Percentiles rank a stretch among this genome's conserved stretches.
Evolutionary conservation across 73 alveolate species (phyloP).

Genomic region (Symbiodinium pilosum): DNA sequence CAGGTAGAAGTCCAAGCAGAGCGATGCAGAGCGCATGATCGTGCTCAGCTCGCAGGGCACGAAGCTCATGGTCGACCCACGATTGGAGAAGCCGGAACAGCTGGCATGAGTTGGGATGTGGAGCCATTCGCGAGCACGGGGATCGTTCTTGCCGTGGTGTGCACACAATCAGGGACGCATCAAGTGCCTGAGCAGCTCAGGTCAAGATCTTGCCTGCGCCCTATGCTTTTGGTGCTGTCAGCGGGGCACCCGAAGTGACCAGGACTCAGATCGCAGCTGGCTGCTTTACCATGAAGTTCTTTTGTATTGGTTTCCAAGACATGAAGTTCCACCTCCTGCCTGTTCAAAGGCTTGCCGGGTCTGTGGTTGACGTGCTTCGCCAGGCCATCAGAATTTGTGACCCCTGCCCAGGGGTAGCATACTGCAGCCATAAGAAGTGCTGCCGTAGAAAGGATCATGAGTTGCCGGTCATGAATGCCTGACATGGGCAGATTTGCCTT

Average conservation of each 20-base stretch:
- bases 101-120: neutral
- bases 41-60: neutral
- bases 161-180: too few species aligned
- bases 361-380: constrained; percentile 39
- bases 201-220: constrained; percentile 81
- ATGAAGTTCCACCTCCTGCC: neutral
- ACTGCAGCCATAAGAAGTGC: too few species aligned
- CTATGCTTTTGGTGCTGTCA: constrained; percentile 27
- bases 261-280: neutral
- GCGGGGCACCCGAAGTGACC: constrained; percentile 69
- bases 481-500: neutral
- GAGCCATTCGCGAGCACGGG: neutral
- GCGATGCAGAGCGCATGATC: too few species aligned
- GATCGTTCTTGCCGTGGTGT: neutral
- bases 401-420: too few species aligned
- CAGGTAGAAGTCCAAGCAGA: too few species aligned
- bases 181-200: neutral
- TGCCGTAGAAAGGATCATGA: too few species aligned
- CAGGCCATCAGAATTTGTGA: too few species aligned
- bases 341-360: constrained; percentile 55
- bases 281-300: too few species aligned
- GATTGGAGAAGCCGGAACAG: constrained; percentile 53
- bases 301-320: too few species aligned
- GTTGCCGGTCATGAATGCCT: too few species aligned
- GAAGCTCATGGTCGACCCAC: constrained; percentile 71